Evolutionary conservation across 805 yeast species (phyloP), one percentile per base, ranked within the genome.

Genomic region (Lipomyces kockii): DNA sequence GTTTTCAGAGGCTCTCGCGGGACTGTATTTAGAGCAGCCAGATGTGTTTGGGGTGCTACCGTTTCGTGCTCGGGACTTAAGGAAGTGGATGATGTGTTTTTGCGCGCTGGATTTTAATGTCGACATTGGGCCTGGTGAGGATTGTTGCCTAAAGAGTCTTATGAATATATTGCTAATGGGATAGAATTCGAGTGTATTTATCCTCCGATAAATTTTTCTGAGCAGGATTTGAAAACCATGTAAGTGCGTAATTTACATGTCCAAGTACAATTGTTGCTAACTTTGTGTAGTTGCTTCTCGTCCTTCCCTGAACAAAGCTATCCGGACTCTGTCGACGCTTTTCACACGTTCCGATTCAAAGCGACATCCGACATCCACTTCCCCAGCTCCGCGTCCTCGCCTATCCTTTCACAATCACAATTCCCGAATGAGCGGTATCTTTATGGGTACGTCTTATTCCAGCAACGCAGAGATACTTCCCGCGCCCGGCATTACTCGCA

Each of bases 221-320:
- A 67, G 35, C 63, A 62, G n/a, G 69, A 63, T 46, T 37, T 69
- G 58, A 62, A 67, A 29, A 67, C 72, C 17, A 64, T 69, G 70
- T 68, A 34, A 35, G 71, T 43, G 17, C 17, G n/a, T 17, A 8
- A 22, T 6, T 20, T 49, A 14, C 4, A 29, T 1, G 2, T 20
- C 2, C 11, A 37, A 52, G 39, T 11, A 37, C 7, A 6, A 3
- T n/a, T 14, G 59, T n/a, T 14, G 59, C 54, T 43, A n/a, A 4
- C 25, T 27, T 29, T 7, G n/a, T 6, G 17, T 32, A 64, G 71
- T 12, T 69, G 70, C 55, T 69, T 69, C 34, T 67, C 71, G 14
- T 65, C 70, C 29, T 69, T 69, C 51, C 72, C 72, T 14, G 72
- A 69, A 52, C 72, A 64, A n/a, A 62, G 72, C 43, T 67, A 69